phyloP scores from a whole-genome alignment of 2,329 filamentous ascomycete species.

The Didymella segeticola region DNA sequence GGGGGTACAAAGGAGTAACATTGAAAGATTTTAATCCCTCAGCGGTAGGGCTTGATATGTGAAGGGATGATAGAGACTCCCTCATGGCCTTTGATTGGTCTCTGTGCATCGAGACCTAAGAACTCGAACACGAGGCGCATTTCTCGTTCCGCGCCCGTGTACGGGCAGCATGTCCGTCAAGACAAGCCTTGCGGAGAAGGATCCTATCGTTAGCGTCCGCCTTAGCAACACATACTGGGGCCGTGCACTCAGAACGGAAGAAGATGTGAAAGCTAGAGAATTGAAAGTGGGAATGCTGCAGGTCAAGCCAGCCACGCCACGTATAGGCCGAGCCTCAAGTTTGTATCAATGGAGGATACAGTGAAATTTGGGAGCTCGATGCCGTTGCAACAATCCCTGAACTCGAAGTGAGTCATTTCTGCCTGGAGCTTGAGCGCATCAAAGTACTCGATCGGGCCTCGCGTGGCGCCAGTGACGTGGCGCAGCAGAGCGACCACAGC shows the following conservation, averaged over 20 bases:
- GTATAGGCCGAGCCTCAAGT: not conserved
- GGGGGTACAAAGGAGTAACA: not conserved
- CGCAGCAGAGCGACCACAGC: not conserved
- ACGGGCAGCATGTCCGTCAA: not conserved
- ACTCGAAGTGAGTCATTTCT: not conserved
- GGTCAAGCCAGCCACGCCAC: not conserved
- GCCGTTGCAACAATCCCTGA: not conserved
- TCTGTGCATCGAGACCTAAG: not conserved
- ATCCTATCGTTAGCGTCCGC: not conserved
- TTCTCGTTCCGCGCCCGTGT: not conserved
- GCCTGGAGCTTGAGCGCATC: not conserved
- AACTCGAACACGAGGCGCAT: not conserved
- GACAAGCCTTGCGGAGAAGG: not conserved
- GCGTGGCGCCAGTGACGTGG: not conserved
- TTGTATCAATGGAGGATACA: not conserved
- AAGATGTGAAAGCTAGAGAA: no score
- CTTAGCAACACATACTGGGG: not conserved
- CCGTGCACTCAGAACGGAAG: no score
- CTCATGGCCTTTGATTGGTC: not conserved
- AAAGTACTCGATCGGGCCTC: not conserved
- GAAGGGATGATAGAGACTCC: not conserved
- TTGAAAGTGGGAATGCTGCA: not conserved
- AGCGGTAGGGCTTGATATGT: not conserved
- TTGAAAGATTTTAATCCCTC: not conserved
- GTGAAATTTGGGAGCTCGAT: not conserved